Conservation (phyloP, 257 asterid genomes). For the Plantago elongata region DNA sequence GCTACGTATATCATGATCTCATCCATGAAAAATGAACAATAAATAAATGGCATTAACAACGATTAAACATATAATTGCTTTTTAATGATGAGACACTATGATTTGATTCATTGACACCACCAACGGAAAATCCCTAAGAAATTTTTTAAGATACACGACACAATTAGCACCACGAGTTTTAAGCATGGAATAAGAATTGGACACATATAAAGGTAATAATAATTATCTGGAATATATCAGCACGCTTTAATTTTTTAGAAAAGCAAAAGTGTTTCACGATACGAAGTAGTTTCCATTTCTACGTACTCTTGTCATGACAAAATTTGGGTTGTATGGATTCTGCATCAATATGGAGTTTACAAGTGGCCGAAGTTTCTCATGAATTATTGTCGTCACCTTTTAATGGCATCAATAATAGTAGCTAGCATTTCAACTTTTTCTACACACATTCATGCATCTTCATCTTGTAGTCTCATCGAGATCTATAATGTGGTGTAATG, state of each 20-base stretch:
- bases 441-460: slow-evolving; percentile 21
- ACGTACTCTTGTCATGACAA: slow-evolving; percentile 4
- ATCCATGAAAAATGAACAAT: slow-evolving; percentile 7
- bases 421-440: slow-evolving; percentile 11
- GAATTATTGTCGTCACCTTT: slow-evolving; percentile 8
- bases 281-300: not conserved
- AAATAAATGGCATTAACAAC: not conserved
- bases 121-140: slow-evolving; percentile 11
- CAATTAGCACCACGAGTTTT: slow-evolving; percentile 35
- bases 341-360: slow-evolving; percentile 17
- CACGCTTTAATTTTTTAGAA: slow-evolving; percentile 30
- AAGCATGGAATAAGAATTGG: slow-evolving; percentile 32
- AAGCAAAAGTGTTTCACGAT: slow-evolving; percentile 9
- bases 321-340: slow-evolving; percentile 20
- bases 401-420: slow-evolving; percentile 19
- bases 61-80: not conserved
- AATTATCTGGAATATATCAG: slow-evolving; percentile 21
- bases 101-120: slow-evolving; percentile 34
- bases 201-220: slow-evolving; percentile 33
- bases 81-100: slow-evolving; percentile 18
- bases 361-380: slow-evolving; percentile 20
- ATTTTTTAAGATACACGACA: slow-evolving; percentile 29
- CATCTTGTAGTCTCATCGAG: too few relatives aligned
- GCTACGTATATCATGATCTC: slow-evolving; percentile 15
- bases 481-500: too few relatives aligned